Evolutionary conservation across 148 eudicot species (phyloP).

Genomic region (Cornus kousa): DNA sequence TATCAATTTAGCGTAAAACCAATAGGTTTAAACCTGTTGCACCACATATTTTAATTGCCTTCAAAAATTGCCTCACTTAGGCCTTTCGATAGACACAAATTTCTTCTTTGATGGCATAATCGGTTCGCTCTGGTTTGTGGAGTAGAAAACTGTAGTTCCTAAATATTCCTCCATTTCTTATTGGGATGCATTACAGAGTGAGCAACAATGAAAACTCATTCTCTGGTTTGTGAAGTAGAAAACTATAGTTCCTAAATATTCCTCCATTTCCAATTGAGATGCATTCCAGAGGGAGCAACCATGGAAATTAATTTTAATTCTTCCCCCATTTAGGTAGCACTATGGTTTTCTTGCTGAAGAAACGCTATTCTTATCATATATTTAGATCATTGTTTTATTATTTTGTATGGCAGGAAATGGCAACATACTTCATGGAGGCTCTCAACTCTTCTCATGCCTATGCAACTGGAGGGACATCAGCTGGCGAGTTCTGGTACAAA

Average conservation of each 20-base stretch:
- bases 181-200: background rate
- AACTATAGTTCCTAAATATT: background rate
- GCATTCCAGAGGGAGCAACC: background rate
- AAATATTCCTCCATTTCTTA: background rate
- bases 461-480: conserved; percentile 95
- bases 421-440: conserved; percentile 74
- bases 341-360: conserved; percentile 4
- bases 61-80: background rate
- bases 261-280: background rate
- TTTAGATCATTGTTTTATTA: background rate
- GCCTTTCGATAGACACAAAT: background rate
- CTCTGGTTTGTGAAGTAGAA: background rate
- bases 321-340: background rate
- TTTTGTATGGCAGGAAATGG: conserved; percentile 62
- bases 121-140: background rate
- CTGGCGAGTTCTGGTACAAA: conserved; percentile 60
- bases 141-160: background rate
- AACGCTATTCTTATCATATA: background rate
- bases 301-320: background rate
- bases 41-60: background rate
- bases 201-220: too few relatives aligned
- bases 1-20: background rate
- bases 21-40: background rate
- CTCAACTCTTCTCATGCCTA: conserved; percentile 78
- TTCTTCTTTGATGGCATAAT: background rate